Evolutionary conservation across 306 rosid species (phyloP), one percentile per base, ranked within the genome.

Genomic region (Oxytropis ochrocephala): DNA sequence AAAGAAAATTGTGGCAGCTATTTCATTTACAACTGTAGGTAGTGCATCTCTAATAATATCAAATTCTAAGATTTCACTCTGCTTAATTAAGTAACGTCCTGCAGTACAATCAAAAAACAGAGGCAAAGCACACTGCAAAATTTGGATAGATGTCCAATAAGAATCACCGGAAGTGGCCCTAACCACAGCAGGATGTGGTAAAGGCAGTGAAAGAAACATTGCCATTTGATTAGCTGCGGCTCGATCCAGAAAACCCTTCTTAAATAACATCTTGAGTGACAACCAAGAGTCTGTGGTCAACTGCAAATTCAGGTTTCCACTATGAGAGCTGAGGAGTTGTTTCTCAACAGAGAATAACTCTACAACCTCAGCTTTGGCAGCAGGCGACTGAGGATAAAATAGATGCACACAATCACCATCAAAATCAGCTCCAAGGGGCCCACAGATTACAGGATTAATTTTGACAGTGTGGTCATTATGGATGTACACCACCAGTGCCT

Each of bases 391-490:
- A 0, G 99, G 99, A 80, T 94, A 94, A 72, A 91, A 94, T 14
- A 94, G 48, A 64, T 94, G 99, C 46, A 88, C 72, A 74, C 99
- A 94, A 53, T 91, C 99, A 33, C 99, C 97, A 68, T 91, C 99
- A 81, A 94, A 94, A 79, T 94, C 99, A 3, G 96, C 97, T 53
- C 96, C 81, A n/a, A 91, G 78, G 13, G 97, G 95, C 51, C 92
- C 99, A 81, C 99, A 94, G 17, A 94, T 94, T 24, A 94, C 82
- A 29, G 99, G 99, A 72, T 94, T 94, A 56, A 91, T 94, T 79
- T 94, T 94, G 53, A 94, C 97, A 0, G 90, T 89, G 52, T 94
- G 88, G 52, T 87, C 99, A 29, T 94, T 92, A 30, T 94, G 99
- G 14, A 94, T 85, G 67, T 91, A 94, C 7, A 88, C 97, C 18